phyloP scores from a whole-genome alignment of 495 filamentous ascomycete species.

The Penicillium waksmanii region DNA sequence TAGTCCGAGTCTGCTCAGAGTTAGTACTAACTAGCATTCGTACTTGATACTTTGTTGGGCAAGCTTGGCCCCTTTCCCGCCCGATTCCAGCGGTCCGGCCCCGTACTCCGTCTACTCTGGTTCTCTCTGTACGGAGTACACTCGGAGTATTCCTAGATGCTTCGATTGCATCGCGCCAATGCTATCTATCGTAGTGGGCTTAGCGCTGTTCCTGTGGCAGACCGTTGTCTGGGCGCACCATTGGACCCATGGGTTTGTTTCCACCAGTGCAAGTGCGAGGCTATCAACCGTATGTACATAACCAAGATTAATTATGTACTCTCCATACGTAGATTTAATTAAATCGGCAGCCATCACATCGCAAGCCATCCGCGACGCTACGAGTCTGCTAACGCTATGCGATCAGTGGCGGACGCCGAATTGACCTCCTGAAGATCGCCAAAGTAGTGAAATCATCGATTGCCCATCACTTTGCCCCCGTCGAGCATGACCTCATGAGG shows the following conservation, averaged over 20 bases:
- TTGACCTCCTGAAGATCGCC: conserved; percentile 10
- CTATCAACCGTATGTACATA: background rate
- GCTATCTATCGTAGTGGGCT: background rate
- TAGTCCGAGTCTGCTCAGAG: background rate
- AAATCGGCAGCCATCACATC: background rate
- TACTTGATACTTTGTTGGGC: too few relatives aligned
- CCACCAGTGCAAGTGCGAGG: background rate
- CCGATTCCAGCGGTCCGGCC: too few relatives aligned
- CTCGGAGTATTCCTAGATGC: too few relatives aligned
- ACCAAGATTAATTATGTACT: background rate
- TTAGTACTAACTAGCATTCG: background rate
- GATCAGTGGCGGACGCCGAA: background rate
- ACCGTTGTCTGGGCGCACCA: conserved; percentile 1
- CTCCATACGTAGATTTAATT: background rate
- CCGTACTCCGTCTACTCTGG: too few relatives aligned
- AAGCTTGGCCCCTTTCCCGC: too few relatives aligned
- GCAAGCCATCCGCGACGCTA: too few relatives aligned
- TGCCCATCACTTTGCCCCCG: conserved; percentile 8
- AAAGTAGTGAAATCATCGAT: conserved; percentile 13
- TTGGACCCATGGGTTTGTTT: background rate
- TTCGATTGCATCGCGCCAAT: background rate
- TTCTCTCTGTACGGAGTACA: too few relatives aligned
- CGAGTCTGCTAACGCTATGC: background rate
- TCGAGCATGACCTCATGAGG: conserved; percentile 13
- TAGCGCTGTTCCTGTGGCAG: conserved; percentile 1